Base-by-base conservation (phyloP, 768 basidiomycete genomes). In the Clitopilus passeckerianus region DNA sequence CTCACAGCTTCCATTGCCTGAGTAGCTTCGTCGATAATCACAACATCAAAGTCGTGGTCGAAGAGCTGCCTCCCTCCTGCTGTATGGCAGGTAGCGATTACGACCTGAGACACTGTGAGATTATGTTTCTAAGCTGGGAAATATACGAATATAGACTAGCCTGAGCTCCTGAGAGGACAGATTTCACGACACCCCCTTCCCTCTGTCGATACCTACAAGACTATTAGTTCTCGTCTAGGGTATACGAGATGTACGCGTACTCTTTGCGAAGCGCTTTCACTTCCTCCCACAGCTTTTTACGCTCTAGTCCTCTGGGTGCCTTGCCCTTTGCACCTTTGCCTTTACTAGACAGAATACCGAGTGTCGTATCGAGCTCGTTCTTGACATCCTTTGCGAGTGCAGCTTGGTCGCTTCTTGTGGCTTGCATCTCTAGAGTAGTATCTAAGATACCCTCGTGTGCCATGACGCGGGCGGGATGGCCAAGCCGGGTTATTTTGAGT, bases 1-100 rank as follows among this genome's bases (percentile, higher is more conserved):
- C 84, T 60, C 68, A 95, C 95, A 22, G 95, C 93, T 74, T 99
- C 96, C 14, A 97, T 68, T 3, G 95, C 96, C 71, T 98, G 97
- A 0, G 97, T 98, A 0, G 97, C 97, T 74, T 99, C 97, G 64
- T 99, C 97, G 57, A 99, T 95, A 52, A 99, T 89, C 10, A 95
- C 85, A 0, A 96, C 90, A 68, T 99, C 97, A 67, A 99, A 99
- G 1, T 80, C 73, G 58, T 87, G 80, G 60, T 88, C 84, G 44
- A 82, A 80, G 6, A 98, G 73, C 63, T 95, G 93, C 20, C 89
- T 76, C 3, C 91, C 88, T 0, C 96, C 97, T 5, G 96, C 85
- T 12, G 93, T 91, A 75, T 98, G 95, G 64, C 96, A 98, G 2
- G 97, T 99, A 1, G 95, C 88, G 10, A 98, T 73, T 0, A 98